Conservation (phyloP, 441 rosid species). For the Corymbia calophylla region DNA sequence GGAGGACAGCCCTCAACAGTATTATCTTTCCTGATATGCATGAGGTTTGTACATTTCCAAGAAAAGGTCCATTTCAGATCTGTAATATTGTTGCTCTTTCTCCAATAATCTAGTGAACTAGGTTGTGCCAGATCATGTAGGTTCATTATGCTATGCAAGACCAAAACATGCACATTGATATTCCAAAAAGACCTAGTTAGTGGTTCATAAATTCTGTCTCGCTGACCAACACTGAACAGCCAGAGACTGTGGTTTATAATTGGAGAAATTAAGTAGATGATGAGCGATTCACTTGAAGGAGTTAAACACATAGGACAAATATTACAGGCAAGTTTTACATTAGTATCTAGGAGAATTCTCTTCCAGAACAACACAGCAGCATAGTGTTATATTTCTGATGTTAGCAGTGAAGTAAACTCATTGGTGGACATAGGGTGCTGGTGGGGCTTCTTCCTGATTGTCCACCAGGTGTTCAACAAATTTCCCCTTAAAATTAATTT, state of each 20-base stretch:
- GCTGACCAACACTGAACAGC: background rate
- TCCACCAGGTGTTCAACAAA: background rate
- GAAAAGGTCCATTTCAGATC: background rate
- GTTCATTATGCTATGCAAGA: background rate
- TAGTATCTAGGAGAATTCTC: background rate
- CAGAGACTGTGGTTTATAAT: background rate
- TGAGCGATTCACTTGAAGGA: background rate
- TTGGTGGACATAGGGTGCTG: background rate
- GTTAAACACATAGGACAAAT: background rate
- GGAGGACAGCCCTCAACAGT: background rate
- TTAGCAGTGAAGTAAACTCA: background rate
- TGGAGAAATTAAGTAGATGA: background rate
- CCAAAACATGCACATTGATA: background rate
- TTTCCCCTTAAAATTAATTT: background rate
- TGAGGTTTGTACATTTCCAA: background rate
- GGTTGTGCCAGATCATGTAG: background rate
- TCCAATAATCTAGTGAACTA: background rate
- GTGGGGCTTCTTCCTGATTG: background rate
- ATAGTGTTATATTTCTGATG: background rate
- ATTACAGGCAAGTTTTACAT: background rate
- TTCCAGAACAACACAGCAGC: background rate
- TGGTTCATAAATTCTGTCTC: background rate
- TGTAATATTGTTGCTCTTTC: background rate
- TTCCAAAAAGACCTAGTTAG: background rate
- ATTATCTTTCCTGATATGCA: background rate